Percentiles rank a stretch among this genome's conserved stretches.
Evolutionary conservation across 352 stramenopile genomes (phyloP).

Genomic region (Aphanomyces stellatus): DNA sequence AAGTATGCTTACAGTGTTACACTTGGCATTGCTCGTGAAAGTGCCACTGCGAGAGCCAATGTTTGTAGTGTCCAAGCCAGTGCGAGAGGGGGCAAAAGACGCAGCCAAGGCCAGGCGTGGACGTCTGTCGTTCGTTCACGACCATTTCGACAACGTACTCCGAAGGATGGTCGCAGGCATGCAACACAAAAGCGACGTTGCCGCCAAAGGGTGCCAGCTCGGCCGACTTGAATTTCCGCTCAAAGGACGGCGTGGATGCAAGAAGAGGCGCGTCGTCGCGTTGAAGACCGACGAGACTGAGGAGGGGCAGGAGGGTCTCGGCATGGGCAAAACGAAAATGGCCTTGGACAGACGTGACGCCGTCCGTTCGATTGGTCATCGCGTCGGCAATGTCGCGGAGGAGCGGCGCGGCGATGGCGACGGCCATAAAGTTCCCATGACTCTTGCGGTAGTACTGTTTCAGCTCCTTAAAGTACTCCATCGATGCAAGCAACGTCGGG

Average conservation of each 20-base stretch:
- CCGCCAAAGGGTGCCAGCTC: constrained; percentile 57
- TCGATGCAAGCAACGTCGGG: constrained; percentile 50
- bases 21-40: neutral
- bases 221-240: constrained; percentile 50
- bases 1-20: neutral
- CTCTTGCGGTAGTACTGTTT: constrained; percentile 84
- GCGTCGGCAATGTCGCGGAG: constrained; percentile 51
- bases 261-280: constrained; percentile 65
- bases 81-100: constrained; percentile 35
- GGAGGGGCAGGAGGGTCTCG: constrained; percentile 70
- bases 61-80: neutral
- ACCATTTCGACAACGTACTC: constrained; percentile 44
- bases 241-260: constrained; percentile 30
- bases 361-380: constrained; percentile 37
- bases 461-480: constrained; percentile 82
- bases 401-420: constrained; percentile 63
- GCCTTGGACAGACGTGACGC: constrained; percentile 34
- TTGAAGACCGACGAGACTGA: constrained; percentile 61
- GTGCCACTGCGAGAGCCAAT: neutral
- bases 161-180: constrained; percentile 33
- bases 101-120: constrained; percentile 39
- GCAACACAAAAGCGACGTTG: constrained; percentile 78
- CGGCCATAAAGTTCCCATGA: constrained; percentile 56
- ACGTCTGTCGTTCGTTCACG: constrained; percentile 55
- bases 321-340: constrained; percentile 81